These are phyloP conservation scores for Suhomyces sp. DNA, from an alignment of 805 yeast species.

Conservation along the genomic window DNA sequence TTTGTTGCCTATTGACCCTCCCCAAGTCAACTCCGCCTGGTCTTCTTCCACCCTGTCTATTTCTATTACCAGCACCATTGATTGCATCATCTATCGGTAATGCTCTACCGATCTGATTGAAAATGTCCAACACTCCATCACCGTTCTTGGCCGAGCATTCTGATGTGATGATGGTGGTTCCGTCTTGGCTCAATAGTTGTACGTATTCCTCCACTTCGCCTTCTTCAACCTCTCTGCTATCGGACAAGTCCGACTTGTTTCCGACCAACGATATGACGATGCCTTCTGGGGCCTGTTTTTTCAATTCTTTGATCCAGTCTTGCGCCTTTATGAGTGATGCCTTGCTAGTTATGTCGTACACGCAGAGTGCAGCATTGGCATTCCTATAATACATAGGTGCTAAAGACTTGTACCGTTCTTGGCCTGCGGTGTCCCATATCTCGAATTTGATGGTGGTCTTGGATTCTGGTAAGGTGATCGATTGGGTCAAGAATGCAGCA, in stretches of 20 bases:
- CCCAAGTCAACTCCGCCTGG: constrained; percentile 39
- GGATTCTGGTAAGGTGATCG: constrained; percentile 52
- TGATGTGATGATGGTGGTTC: constrained; percentile 36
- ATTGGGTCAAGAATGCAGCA: constrained; percentile 77
- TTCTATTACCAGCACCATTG: constrained; percentile 21
- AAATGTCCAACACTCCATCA: constrained; percentile 43
- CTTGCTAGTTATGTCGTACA: constrained; percentile 69
- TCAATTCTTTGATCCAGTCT: constrained; percentile 76
- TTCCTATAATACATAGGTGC: constrained; percentile 85
- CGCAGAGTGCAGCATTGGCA: constrained; percentile 78
- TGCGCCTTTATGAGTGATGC: constrained; percentile 70
- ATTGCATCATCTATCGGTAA: constrained; percentile 43
- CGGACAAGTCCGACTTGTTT: constrained; percentile 62
- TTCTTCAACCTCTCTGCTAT: constrained; percentile 44
- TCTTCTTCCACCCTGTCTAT: constrained; percentile 27
- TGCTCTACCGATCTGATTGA: constrained; percentile 38
- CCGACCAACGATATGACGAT: constrained; percentile 83
- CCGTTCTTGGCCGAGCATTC: constrained; percentile 48
- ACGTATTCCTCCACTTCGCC: constrained; percentile 50
- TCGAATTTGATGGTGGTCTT: constrained; percentile 65
- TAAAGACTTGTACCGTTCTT: constrained; percentile 71
- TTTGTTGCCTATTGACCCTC: constrained; percentile 25
- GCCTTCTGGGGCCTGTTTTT: constrained; percentile 73
- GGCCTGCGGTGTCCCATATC: constrained; percentile 89
- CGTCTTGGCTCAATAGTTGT: constrained; percentile 41